Base-by-base conservation (phyloP, 441 rosid genomes). In the Jatropha multifida region DNA sequence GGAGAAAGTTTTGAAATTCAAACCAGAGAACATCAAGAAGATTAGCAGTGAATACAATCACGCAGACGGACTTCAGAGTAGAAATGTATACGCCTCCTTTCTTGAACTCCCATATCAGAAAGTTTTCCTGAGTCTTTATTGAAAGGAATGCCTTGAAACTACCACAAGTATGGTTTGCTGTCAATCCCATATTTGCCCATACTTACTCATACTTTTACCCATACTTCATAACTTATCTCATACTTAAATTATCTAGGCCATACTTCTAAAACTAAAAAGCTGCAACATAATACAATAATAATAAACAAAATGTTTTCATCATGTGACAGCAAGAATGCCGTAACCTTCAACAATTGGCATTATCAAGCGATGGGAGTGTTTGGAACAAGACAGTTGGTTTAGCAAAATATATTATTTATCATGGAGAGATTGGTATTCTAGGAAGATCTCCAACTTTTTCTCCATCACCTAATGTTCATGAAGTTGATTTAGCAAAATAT, bases 21-120 rank as follows among this genome's bases (percentile, higher is more conserved):
- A 69, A 32, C 6, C 71, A 55, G 68, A 74, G 44, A 82, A 85
- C 54, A 83, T 87, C 38, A 9, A 40, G 12, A 72, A 38, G 0
- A 63, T 85, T 17, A 4, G 4, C 4, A 68, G 3, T 5, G 80
- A 81, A 76, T 26, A 74, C 66, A 15, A 10, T 1, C 83, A 77
- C 49, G 41, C 41, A 9, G 51, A 14, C 32, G 56, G 74, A 5
- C 80, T 78, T 49, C 5, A 76, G 37, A 65, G 59, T 62, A 51
- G 32, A 26, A 14, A 6, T 26, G 83, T 83, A 42, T 78, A 77
- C n/a, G 88, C 90, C n/a, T 84, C 87, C 12, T 85, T 87, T 79
- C 82, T 85, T 20, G 90, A 87, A 74, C 77, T 80, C 59, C 87
- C 90, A 23, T 87, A 85, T 27, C 69, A 65, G 78, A 83, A 78